Evolutionary conservation across 306 rosid genomes (phyloP), one percentile per base, ranked within the genome.

Genomic region (Heteromeles arbutifolia): DNA sequence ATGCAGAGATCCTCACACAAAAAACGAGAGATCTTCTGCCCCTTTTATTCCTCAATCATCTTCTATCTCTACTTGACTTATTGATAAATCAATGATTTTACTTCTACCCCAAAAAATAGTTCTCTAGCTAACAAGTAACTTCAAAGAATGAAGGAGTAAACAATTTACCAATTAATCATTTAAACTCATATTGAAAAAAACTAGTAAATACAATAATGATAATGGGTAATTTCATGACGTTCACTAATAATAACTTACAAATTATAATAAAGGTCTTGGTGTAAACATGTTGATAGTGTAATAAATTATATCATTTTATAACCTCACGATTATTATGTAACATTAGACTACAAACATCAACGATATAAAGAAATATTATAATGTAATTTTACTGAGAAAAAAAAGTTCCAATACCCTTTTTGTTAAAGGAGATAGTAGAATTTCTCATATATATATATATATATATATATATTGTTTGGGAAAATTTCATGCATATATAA

Each of bases 31-130:
- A 85, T 81, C 86, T 86, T 81, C 86, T 2, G 18, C 17, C 61
- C 31, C 90, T 80, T 82, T 91, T 91, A 91, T 78, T 84, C 88
- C 78, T 80, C 91, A 84, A 84, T 91, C 87, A 88, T 89, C 84
- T 78, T 82, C 81, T 76, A 83, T 92, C 79, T 85, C 86, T 78
- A 86, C 88, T 77, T 77, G 41, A 83, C 80, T 85, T 81, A 82
- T 72, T 48, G 22, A 67, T 59, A 73, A 25, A 69, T 9, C 43
- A 7, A 65, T 65, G 26, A 8, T 65, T 65, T 32, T 8, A 17
- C 44, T 64, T 31, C 41, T n/a, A n/a, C 25, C n/a, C 44, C 69
- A 11, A 26, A 17, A 32, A 18, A 8, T 45, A 45, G 52, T 13
- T 45, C 4, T 13, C 14, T 13, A 44, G 50, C 50, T 44, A 59